Evolutionary conservation across 2,329 filamentous ascomycete species (phyloP), one percentile per base, ranked within the genome.

Genomic region (Colletotrichum viniferum): DNA sequence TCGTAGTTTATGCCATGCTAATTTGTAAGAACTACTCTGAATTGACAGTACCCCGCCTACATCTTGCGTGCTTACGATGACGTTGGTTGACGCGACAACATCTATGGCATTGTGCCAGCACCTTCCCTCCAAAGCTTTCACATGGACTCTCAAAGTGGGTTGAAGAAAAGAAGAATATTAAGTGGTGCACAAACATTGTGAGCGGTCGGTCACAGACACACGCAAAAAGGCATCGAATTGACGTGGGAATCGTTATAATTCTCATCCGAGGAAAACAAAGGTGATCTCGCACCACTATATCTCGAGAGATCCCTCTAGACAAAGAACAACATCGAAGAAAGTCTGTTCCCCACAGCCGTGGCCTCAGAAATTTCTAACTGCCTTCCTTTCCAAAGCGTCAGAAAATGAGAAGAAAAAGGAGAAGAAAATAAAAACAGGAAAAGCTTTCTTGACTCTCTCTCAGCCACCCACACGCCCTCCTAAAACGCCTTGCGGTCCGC

Each of bases 401-500:
- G 34, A 67, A 28, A 55, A 55, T 30, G 13, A n/a, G 16, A 48
- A 34, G 28, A 58, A 69, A 36, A 73, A 58, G n/a, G 38, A 36
- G 16, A 38, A 38, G 10, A 34, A 38, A 28, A 48, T n/a, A 43
- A 3, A 10, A n/a, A n/a, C 38, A n/a, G 18, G 2, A 43, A 43
- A 43, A 43, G 9, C 52, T 26, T 48, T 28, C 72, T 38, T 71
- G 52, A 61, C 36, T 38, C 72, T 65, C 60, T 21, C n/a, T 48
- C 34, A 56, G 38, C 38, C 38, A 43, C 38, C 38, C 9, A n/a
- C 38, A 43, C 38, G 16, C 38, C 65, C 21, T 58, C 61, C 72
- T 21, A 48, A 66, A 74, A 74, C 73, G 73, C 73, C 73, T 67
- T 48, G 38, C 55, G 56, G 61, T 74, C 43, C 62, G 38, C 55